These are phyloP conservation scores for Gloeostereum incarnatum DNA, from an alignment of 768 basidiomycete species.

Conservation along the genomic window DNA sequence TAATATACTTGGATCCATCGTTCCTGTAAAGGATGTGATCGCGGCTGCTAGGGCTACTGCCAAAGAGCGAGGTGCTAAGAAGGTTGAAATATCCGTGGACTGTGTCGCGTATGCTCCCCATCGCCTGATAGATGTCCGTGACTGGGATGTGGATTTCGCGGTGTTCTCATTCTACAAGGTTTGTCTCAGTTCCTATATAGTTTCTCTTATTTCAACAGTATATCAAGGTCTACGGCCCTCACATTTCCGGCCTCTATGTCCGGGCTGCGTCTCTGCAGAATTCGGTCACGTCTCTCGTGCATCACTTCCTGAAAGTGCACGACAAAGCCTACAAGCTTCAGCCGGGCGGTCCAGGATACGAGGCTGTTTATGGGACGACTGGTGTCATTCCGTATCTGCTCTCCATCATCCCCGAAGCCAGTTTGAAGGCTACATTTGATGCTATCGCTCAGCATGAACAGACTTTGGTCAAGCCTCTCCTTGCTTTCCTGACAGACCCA, in stretches of 20 bases:
- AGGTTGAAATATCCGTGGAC: constrained; percentile 63
- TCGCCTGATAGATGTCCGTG: constrained; percentile 57
- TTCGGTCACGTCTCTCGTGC: constrained; percentile 50
- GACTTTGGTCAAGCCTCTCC: constrained; percentile 38
- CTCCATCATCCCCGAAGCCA: constrained; percentile 40
- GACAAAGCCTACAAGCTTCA: constrained; percentile 51
- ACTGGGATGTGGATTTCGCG: constrained; percentile 72
- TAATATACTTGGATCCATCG: constrained; percentile 62
- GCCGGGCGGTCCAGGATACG: constrained; percentile 70
- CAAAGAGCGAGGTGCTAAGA: constrained; percentile 38
- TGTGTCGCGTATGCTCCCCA: constrained; percentile 79
- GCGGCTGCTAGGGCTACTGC: constrained; percentile 42
- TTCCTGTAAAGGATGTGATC: constrained; percentile 51
- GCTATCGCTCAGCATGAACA: constrained; percentile 58
- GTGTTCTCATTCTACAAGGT: constrained; percentile 76
- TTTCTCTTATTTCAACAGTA: background rate
- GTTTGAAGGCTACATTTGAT: constrained; percentile 41
- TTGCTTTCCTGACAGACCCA: constrained; percentile 43
- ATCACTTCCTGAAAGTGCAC: constrained; percentile 56
- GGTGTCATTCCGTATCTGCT: constrained; percentile 56
- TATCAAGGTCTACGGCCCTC: constrained; percentile 63
- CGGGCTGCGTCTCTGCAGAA: constrained; percentile 34
- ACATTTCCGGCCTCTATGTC: constrained; percentile 58
- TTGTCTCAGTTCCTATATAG: background rate
- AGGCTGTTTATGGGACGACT: constrained; percentile 52